phyloP scores from a whole-genome alignment of 345 rosid species.

The Ailanthus altissimus region DNA sequence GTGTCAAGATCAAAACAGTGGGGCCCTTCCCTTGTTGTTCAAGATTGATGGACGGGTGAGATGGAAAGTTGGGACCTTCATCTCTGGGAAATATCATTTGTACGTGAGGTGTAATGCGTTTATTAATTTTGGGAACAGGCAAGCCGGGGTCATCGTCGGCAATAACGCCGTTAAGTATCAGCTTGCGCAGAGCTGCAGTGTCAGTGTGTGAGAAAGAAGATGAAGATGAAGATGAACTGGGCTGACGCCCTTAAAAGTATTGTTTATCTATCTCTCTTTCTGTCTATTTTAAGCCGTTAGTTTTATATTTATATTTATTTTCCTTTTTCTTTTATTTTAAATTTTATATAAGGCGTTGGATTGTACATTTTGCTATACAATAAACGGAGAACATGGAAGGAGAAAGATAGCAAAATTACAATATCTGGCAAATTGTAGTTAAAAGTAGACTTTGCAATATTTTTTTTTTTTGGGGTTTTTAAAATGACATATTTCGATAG shows the following conservation, averaged over 20 bases:
- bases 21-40: constrained; percentile 47
- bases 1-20: constrained; percentile 52
- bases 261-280: background rate
- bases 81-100: constrained; percentile 63
- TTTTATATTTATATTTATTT: background rate
- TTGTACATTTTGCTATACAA: constrained; percentile 10
- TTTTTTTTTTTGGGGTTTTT: too few species aligned
- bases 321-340: background rate
- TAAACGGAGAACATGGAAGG: background rate
- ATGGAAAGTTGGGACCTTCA: constrained; percentile 73
- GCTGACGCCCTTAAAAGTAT: constrained; percentile 15
- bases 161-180: constrained; percentile 74
- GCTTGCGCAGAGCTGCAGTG: constrained; percentile 54
- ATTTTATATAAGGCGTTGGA: background rate
- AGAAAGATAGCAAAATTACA: constrained; percentile 14
- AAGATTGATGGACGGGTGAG: constrained; percentile 84
- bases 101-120: constrained; percentile 61
- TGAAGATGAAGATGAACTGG: background rate
- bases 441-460: background rate
- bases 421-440: constrained; percentile 2
- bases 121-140: constrained; percentile 54
- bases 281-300: background rate
- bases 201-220: constrained; percentile 51
- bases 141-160: constrained; percentile 53
- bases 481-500: background rate